Evolutionary conservation across 208 protist species (phyloP).

Genomic region (Trypanosoma avium): DNA sequence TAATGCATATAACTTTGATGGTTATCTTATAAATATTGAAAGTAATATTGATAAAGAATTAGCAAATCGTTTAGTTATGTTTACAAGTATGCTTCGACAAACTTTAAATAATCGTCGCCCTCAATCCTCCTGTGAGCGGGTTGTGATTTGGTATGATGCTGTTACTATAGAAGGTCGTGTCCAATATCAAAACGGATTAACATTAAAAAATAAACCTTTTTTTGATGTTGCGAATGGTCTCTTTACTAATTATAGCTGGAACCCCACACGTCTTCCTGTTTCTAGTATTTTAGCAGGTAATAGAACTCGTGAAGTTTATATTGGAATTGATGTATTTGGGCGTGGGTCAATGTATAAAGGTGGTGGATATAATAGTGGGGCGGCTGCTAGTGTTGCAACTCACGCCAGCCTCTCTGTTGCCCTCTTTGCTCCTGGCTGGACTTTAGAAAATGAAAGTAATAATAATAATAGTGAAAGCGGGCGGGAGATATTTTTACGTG

Average conservation of each 20-base stretch:
- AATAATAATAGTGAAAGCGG: too few relatives aligned
- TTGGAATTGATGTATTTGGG: conserved; percentile 89
- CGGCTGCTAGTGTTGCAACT: conserved; percentile 38
- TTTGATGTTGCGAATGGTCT: conserved; percentile 83
- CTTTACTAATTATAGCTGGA: conserved; percentile 92
- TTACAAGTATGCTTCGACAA: conserved; percentile 52
- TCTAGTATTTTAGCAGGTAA: conserved; percentile 31
- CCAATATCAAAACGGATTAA: conserved; percentile 83
- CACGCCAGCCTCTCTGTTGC: conserved; percentile 53
- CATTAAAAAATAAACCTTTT: conserved; percentile 69
- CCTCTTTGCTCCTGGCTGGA: conserved; percentile 92
- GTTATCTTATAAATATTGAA: conserved; percentile 93
- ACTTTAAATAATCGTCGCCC: conserved; percentile 15
- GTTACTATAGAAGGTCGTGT: conserved; percentile 61
- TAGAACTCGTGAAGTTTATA: conserved; percentile 56
- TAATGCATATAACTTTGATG: conserved; percentile 85
- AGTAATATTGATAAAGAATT: conserved; percentile 32
- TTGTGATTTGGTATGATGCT: conserved; percentile 92
- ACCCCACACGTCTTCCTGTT: conserved; percentile 35
- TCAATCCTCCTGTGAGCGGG: neutral
- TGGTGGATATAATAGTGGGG: conserved; percentile 65
- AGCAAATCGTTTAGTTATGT: conserved; percentile 52
- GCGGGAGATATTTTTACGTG: conserved; percentile 47
- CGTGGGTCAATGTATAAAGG: conserved; percentile 57
- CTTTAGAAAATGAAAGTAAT: conserved; percentile 54